phyloP scores from a whole-genome alignment of 257 asterid species.

The Lantana camara region DNA sequence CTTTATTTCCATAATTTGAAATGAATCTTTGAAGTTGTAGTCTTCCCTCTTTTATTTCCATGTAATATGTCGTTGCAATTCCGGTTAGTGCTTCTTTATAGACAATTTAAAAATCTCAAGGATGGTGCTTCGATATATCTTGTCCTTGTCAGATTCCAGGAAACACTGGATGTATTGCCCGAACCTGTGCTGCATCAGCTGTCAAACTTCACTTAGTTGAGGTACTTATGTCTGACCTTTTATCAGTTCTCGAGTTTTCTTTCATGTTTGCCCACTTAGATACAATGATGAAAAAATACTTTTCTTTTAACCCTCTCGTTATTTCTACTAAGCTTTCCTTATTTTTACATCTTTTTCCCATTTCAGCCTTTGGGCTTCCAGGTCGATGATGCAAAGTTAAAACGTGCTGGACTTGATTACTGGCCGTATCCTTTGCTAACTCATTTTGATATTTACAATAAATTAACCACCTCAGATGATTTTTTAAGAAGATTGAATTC shows the following conservation, averaged over 20 bases:
- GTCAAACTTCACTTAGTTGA: slow-evolving; percentile 89
- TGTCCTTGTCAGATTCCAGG: slow-evolving; percentile 81
- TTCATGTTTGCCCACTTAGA: not conserved
- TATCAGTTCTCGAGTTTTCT: not conserved
- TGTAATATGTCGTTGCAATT: slow-evolving; percentile 4
- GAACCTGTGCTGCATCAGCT: slow-evolving; percentile 95
- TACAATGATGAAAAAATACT: not conserved
- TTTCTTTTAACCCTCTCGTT: not conserved
- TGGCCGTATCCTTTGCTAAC: slow-evolving; percentile 90
- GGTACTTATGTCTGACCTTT: slow-evolving; percentile 39
- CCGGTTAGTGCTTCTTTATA: slow-evolving; percentile 13
- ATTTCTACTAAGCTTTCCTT: slow-evolving; percentile 17
- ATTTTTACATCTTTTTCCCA: slow-evolving; percentile 20
- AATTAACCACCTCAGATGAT: not conserved
- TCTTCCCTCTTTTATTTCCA: no score
- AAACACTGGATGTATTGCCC: slow-evolving; percentile 91
- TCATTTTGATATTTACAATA: not conserved
- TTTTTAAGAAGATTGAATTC: not conserved
- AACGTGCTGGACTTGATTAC: slow-evolving; percentile 97
- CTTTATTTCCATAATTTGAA: not conserved
- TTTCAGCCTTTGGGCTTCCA: slow-evolving; percentile 92
- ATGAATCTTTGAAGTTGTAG: not conserved
- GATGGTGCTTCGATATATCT: slow-evolving; percentile 33
- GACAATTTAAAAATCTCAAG: slow-evolving; percentile 19
- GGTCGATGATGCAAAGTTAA: slow-evolving; percentile 79